These are phyloP conservation scores for Psilocybe cubensis DNA, from an alignment of 768 basidiomycete genomes.

Conservation along the genomic window DNA sequence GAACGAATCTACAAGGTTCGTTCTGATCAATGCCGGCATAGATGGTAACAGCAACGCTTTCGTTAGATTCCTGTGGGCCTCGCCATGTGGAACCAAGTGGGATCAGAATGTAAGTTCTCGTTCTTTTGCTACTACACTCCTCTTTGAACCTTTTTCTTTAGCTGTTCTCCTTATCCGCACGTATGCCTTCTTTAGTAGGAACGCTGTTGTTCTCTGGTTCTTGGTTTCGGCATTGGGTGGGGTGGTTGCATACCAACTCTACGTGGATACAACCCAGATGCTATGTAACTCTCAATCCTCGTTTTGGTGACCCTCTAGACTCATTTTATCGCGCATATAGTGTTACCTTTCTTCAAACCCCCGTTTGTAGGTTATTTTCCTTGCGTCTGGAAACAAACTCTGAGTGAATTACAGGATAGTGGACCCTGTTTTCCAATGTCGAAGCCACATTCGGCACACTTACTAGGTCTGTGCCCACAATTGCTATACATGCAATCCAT, in stretches of 20 bases:
- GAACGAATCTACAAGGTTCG: constrained; percentile 70
- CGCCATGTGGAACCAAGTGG: constrained; percentile 89
- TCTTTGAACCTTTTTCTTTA: constrained; percentile 31
- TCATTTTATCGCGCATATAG: constrained; percentile 34
- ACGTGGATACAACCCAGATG: constrained; percentile 81
- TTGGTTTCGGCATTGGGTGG: constrained; percentile 71
- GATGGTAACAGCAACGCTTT: constrained; percentile 5
- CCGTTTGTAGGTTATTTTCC: constrained; percentile 49
- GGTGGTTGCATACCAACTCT: constrained; percentile 81
- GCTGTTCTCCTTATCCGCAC: constrained; percentile 83
- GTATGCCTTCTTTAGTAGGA: constrained; percentile 86
- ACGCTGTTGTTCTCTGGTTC: constrained; percentile 63
- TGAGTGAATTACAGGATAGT: constrained; percentile 33
- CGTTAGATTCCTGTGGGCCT: constrained; percentile 76
- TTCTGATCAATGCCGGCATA: constrained; percentile 5
- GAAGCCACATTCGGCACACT: constrained; percentile 81
- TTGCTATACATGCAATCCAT: constrained; percentile 3
- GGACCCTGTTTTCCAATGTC: constrained; percentile 85
- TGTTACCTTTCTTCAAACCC: constrained; percentile 67
- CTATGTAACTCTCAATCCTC: constrained; percentile 44
- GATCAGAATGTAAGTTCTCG: constrained; percentile 65
- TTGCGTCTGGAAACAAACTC: background rate
- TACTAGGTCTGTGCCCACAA: constrained; percentile 57
- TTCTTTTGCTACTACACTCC: constrained; percentile 8
- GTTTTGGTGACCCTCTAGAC: background rate